A percentile compares a stretch with the other conserved stretches of the same genome.
Evolutionary conservation across 2,329 filamentous ascomycete genomes (phyloP).

Genomic region (Aureobasidium subglaciale): DNA sequence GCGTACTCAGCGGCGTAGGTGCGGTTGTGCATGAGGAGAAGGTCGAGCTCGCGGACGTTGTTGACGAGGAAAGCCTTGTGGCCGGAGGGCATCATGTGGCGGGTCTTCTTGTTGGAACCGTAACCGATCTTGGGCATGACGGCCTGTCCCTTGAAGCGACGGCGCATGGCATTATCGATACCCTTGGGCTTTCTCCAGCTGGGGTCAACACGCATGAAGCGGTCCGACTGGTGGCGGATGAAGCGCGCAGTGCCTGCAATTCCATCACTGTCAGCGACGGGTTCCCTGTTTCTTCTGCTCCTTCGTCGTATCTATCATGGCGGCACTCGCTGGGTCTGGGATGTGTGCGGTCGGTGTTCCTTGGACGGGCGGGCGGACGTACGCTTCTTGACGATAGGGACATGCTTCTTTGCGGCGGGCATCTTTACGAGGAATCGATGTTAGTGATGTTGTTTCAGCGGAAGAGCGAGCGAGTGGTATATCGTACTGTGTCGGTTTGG

Average conservation of each 20-base stretch:
- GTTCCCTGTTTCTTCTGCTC: background rate
- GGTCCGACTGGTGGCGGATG: constrained; percentile 95
- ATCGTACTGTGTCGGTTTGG: constrained; percentile 17
- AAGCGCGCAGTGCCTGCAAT: constrained; percentile 81
- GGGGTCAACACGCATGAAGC: constrained; percentile 83
- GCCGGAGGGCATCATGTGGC: constrained; percentile 96
- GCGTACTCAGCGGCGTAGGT: constrained; percentile 96
- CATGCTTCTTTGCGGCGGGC: constrained; percentile 98
- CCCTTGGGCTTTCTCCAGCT: constrained; percentile 99
- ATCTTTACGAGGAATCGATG: constrained; percentile 52
- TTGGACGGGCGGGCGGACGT: constrained; percentile 62
- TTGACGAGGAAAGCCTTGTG: constrained; percentile 99
- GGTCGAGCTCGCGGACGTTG: constrained; percentile 92
- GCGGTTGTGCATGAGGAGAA: constrained; percentile 99
- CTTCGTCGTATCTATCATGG: background rate
- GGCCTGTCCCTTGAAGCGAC: constrained; percentile 93
- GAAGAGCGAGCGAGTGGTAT: background rate
- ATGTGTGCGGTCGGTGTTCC: background rate
- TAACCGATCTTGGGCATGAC: constrained; percentile 99
- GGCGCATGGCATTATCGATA: constrained; percentile 97
- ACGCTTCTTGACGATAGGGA: constrained; percentile 99
- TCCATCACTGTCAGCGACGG: constrained; percentile 27
- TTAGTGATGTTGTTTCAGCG: background rate
- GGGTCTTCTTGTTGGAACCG: constrained; percentile 99
- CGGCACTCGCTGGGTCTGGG: background rate